Evolutionary conservation across 2,329 filamentous ascomycete species (phyloP), one percentile per base, ranked within the genome.

Genomic region (Cadophora sp.): DNA sequence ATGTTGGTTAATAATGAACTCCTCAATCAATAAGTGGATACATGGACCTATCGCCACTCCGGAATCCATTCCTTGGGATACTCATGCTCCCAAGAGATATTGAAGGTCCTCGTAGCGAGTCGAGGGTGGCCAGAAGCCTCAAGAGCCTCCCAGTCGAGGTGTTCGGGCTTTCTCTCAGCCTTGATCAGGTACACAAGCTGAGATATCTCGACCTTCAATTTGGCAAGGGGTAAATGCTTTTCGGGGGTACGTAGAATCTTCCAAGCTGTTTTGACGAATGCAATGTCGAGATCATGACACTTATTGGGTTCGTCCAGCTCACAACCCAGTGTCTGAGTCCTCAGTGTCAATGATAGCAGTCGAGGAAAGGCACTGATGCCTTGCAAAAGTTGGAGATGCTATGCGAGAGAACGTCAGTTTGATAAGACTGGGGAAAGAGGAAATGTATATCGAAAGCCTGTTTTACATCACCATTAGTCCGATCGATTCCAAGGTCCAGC

Each of bases 401-500:
- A 51, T 40, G 27, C 19, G 16, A 48, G 19, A 48, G 16, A 4
- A 27, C 2, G 40, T 29, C 34, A 62, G 40, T 27, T 34, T 34
- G 37, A 19, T 14, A 43, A 34, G 5, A 11, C n/a, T 34, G 5
- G 11, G 31, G 6, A 43, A 16, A 19, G 2, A 43, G 2, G 2
- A 12, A 43, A 4, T 3, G 40, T 3, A 43, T 43, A 19, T 16
- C 40, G 14, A 34, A 37, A 40, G 22, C 24, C 34, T 19, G 11
- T 12, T 19, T 62, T 34, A 62, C 27, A 22, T 34, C n/a, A 24
- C 14, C 7, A 22, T 51, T 51, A 12, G n/a, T 9, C 14, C 60
- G n/a, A 16, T 51, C 24, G 27, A 62, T 50, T 29, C 46, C 60
- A 34, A 62, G 22, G 27, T 62, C 46, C 60, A 62, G 26, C 24